A percentile compares a stretch with the other conserved stretches of the same genome.
Conservation (phyloP, 805 yeast species). For the Zygoascus biomembranicola region DNA sequence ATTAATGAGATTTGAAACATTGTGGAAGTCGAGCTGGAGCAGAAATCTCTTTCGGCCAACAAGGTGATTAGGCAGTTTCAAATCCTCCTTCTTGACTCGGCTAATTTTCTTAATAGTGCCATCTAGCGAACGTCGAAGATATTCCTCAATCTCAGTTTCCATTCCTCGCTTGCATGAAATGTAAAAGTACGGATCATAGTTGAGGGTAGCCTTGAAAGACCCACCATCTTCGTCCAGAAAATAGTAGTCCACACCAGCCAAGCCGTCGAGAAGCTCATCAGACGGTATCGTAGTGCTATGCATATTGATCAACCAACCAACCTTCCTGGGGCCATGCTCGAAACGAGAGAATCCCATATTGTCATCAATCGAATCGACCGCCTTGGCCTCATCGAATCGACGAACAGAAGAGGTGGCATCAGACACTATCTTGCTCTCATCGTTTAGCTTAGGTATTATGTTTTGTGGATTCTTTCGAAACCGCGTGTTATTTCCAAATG, state of each 20-base stretch:
- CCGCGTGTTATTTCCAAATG: slow-evolving; percentile 5
- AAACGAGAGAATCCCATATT: slow-evolving; percentile 83
- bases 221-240: slow-evolving; percentile 97
- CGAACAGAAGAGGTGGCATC: slow-evolving; percentile 15
- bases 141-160: slow-evolving; percentile 81
- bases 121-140: slow-evolving; percentile 60
- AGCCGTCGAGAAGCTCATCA: slow-evolving; percentile 53
- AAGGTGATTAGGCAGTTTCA: slow-evolving; percentile 76
- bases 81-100: slow-evolving; percentile 65
- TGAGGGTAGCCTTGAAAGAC: slow-evolving; percentile 76
- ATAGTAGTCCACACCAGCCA: slow-evolving; percentile 88
- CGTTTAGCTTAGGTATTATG: slow-evolving; percentile 8
- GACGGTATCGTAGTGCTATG: slow-evolving; percentile 50
- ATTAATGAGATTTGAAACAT: slow-evolving; percentile 60
- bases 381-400: slow-evolving; percentile 13
- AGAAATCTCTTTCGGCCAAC: slow-evolving; percentile 62
- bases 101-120: slow-evolving; percentile 46
- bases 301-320: slow-evolving; percentile 94
- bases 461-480: slow-evolving; percentile 8
- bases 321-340: slow-evolving; percentile 58
- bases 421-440: slow-evolving; percentile 8
- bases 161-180: slow-evolving; percentile 50
- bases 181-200: slow-evolving; percentile 81
- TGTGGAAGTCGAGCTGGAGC: slow-evolving; percentile 64
- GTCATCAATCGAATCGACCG: slow-evolving; percentile 56